phyloP scores from a whole-genome alignment of 2,329 filamentous ascomycete species.

The Pyricularia sp. region DNA sequence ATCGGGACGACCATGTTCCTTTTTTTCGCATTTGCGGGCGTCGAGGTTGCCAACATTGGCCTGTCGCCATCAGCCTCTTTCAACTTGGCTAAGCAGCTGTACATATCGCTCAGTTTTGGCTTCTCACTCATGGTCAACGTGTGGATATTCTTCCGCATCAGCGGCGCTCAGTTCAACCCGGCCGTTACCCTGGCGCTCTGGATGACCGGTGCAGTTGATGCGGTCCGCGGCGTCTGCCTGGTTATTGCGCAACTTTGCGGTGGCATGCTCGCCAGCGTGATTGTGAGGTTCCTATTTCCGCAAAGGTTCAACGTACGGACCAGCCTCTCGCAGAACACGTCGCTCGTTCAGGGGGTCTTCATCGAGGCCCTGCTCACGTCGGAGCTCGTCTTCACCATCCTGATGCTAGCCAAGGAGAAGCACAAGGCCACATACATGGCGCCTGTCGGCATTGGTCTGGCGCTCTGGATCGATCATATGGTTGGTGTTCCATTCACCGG shows the following conservation, averaged over 20 bases:
- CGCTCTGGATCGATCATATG: constrained; percentile 41
- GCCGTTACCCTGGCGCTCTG: constrained; percentile 24
- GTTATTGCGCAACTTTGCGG: constrained; percentile 2
- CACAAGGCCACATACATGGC: constrained; percentile 54
- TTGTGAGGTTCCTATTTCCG: constrained; percentile 2
- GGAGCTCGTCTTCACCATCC: constrained; percentile 42
- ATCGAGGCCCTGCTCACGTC: constrained; percentile 47
- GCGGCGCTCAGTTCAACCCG: constrained; percentile 42
- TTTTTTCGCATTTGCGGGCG: constrained; percentile 28
- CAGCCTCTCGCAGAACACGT: constrained; percentile 19
- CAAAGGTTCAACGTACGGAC: neutral
- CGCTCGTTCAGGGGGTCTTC: constrained; percentile 39
- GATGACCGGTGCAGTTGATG: constrained; percentile 2
- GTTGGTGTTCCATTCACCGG: constrained; percentile 34
- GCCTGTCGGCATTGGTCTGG: constrained; percentile 52
- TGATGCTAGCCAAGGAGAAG: constrained; percentile 54
- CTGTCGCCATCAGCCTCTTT: constrained; percentile 7
- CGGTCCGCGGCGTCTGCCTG: neutral
- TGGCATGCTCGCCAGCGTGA: constrained; percentile 1
- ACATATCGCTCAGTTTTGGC: constrained; percentile 40
- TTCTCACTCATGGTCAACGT: constrained; percentile 42
- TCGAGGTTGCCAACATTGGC: constrained; percentile 13
- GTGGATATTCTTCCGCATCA: constrained; percentile 48
- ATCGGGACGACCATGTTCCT: constrained; percentile 39
- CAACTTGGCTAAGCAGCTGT: constrained; percentile 29